A percentile compares a stretch with the other conserved stretches of the same genome.
These are phyloP conservation scores for Nannizzia gypsea DNA, from an alignment of 2,329 filamentous ascomycete genomes.

Conservation along the genomic window DNA sequence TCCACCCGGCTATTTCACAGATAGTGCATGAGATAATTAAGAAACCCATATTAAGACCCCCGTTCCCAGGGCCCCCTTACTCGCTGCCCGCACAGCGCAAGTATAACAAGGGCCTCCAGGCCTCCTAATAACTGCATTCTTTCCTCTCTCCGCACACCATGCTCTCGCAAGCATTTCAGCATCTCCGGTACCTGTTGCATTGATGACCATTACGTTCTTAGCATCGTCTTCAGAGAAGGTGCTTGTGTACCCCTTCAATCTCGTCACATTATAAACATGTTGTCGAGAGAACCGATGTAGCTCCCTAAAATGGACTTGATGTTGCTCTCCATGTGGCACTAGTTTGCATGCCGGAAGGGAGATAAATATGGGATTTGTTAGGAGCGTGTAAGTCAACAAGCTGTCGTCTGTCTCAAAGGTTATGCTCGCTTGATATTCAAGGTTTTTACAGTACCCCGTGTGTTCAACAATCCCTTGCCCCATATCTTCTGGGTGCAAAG, in stretches of 20 bases:
- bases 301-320: not conserved
- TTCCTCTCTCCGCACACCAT: conserved; percentile 6
- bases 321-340: not conserved
- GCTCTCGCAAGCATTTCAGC: conserved; percentile 5
- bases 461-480: not conserved
- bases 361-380: not conserved
- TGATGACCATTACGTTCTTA: conserved; percentile 6
- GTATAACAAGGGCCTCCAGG: conserved; percentile 5
- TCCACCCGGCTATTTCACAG: not conserved
- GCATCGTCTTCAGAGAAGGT: not conserved
- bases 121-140: conserved; percentile 5
- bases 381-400: not conserved
- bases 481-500: not conserved
- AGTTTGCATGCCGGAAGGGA: not conserved
- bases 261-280: not conserved
- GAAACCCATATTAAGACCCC: not conserved
- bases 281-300: not conserved
- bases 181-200: conserved; percentile 6
- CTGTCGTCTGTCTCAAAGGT: not conserved
- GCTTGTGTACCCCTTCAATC: not conserved
- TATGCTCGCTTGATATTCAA: not conserved
- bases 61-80: not conserved
- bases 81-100: not conserved
- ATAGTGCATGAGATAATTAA: not conserved
- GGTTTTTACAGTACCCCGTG: not conserved